Evolutionary conservation across 495 filamentous ascomycete genomes (phyloP).

Genomic region (Cercophora samala): DNA sequence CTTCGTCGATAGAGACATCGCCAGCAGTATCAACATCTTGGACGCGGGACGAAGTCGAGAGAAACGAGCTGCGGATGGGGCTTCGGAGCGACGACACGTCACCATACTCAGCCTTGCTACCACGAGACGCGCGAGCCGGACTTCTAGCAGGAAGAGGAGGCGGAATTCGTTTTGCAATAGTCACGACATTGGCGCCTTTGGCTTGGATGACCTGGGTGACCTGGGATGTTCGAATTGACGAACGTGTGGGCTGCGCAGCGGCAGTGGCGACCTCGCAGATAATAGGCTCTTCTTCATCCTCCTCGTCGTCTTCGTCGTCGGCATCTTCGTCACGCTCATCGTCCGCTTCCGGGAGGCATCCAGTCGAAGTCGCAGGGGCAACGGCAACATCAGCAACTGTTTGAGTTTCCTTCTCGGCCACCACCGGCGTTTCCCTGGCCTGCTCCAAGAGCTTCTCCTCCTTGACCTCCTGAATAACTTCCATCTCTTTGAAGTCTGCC

Average conservation of each 20-base stretch:
- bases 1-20: slow-evolving; percentile 18
- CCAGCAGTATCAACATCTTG: slow-evolving; percentile 12
- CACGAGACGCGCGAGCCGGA: slow-evolving; percentile 48
- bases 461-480: slow-evolving; percentile 13
- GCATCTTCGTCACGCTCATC: slow-evolving; percentile 39
- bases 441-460: slow-evolving; percentile 4
- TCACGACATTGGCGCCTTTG: slow-evolving; percentile 59
- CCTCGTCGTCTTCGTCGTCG: slow-evolving; percentile 45
- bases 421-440: slow-evolving; percentile 3
- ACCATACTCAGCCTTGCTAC: slow-evolving; percentile 36
- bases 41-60: slow-evolving; percentile 21
- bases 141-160: slow-evolving; percentile 63
- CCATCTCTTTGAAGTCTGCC: slow-evolving; percentile 14
- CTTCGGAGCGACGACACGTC: slow-evolving; percentile 33
- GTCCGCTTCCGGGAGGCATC: not conserved
- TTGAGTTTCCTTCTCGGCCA: not conserved
- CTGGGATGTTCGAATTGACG: slow-evolving; percentile 50
- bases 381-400: not conserved
- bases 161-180: slow-evolving; percentile 66
- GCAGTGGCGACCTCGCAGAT: slow-evolving; percentile 50
- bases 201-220: slow-evolving; percentile 43
- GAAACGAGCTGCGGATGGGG: slow-evolving; percentile 33
- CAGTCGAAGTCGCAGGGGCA: not conserved
- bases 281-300: slow-evolving; percentile 50
- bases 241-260: slow-evolving; percentile 45